Percentiles rank a stretch among this genome's conserved stretches.
phyloP scores from a whole-genome alignment of 139 green algal species.

The Chlamydomonas schloesseri region DNA sequence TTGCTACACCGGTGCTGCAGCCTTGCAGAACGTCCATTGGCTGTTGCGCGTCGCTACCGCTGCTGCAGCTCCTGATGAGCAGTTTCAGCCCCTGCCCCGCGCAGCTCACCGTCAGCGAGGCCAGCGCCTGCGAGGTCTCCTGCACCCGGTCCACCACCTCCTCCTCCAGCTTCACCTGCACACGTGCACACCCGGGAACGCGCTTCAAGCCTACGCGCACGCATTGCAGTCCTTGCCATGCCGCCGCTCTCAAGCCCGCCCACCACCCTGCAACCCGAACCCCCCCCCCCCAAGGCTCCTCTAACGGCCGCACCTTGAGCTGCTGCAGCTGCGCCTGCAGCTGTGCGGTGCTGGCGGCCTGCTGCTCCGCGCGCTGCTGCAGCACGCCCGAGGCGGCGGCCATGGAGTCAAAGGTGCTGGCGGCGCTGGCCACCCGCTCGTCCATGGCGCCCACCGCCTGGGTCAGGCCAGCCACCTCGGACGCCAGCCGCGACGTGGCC shows the following conservation, averaged over 20 bases:
- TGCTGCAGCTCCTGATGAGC: too few species aligned
- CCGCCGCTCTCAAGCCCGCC: too few species aligned
- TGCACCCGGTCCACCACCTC: not conserved
- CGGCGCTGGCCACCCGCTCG: not conserved
- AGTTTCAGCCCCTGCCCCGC: too few species aligned
- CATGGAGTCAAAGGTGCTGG: not conserved
- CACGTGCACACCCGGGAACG: not conserved
- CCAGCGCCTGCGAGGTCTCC: not conserved
- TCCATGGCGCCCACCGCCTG: not conserved
- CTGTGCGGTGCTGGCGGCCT: not conserved
- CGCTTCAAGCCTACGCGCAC: not conserved
- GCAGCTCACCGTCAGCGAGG: conserved; percentile 8
- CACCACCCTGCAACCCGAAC: too few species aligned
- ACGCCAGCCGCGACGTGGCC: not conserved
- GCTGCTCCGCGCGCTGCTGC: not conserved
- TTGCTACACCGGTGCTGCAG: too few species aligned
- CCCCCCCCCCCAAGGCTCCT: too few species aligned
- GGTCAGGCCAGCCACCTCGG: not conserved
- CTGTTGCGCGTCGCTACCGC: too few species aligned
- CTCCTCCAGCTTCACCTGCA: not conserved
- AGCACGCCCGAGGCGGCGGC: not conserved
- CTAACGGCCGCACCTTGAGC: not conserved
- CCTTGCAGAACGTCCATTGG: too few species aligned
- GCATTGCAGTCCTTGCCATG: too few species aligned
- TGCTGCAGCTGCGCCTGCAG: not conserved